These are phyloP conservation scores for Vairimorpha apis DNA, from an alignment of 371 early-diverging fungal genomes.

Conservation along the genomic window DNA sequence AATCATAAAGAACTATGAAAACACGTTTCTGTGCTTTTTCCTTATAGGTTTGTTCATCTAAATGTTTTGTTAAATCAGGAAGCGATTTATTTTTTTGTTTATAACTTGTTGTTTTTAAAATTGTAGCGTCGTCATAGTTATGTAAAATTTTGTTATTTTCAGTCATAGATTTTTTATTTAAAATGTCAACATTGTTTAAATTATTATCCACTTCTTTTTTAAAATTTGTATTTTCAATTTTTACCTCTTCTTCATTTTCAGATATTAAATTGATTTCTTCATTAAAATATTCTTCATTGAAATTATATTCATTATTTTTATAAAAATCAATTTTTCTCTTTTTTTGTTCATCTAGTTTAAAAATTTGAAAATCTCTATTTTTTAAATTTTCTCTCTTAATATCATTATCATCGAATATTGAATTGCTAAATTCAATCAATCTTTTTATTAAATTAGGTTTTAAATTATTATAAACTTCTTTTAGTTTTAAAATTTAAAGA, in stretches of 20 bases:
- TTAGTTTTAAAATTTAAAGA: conserved; percentile 4
- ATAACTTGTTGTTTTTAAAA: no score
- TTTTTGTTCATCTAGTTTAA: neutral
- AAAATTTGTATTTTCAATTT: no score
- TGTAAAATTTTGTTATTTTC: no score
- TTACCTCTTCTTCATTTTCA: no score
- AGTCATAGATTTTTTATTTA: no score
- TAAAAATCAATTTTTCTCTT: neutral
- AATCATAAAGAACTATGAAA: conserved; percentile 23
- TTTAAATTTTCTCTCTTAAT: neutral
- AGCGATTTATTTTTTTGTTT: neutral
- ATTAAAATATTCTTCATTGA: conserved; percentile 8
- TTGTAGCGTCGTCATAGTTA: no score
- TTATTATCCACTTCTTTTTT: no score
- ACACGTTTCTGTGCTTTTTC: conserved; percentile 6
- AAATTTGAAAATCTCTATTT: neutral
- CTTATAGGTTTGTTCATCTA: neutral
- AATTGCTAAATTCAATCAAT: conserved; percentile 23
- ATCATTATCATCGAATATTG: neutral
- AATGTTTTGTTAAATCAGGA: neutral
- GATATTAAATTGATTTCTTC: no score
- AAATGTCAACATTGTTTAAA: no score
- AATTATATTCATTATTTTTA: neutral
- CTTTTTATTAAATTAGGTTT: conserved; percentile 19
- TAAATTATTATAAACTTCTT: conserved; percentile 5